These are phyloP conservation scores for Linaria vulgaris DNA, from an alignment of 257 asterid genomes.

Conservation along the genomic window DNA sequence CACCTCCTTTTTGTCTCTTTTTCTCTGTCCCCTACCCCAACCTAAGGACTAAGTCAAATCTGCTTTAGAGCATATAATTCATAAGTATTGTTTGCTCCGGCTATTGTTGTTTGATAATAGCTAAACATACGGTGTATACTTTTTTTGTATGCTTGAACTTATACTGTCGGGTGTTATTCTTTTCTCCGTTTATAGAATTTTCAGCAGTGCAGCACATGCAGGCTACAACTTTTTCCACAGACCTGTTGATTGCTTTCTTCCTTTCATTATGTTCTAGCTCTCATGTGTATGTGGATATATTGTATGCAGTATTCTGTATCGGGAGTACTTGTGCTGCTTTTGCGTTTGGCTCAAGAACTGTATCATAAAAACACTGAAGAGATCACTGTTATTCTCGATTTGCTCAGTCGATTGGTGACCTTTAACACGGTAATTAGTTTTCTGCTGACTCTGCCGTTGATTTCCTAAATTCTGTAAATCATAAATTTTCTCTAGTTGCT, in stretches of 20 bases:
- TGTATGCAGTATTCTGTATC: conserved; percentile 69
- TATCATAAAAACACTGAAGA: conserved; percentile 54
- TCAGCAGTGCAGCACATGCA: conserved; percentile 10
- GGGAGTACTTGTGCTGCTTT: conserved; percentile 74
- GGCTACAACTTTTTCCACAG: not conserved
- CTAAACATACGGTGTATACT: not conserved
- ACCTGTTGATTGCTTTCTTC: conserved; percentile 6
- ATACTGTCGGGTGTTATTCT: not conserved
- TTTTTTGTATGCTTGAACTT: not conserved
- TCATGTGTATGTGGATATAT: conserved; percentile 20
- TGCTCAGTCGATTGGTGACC: conserved; percentile 74
- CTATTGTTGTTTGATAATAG: not conserved
- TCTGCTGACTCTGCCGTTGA: conserved; percentile 14
- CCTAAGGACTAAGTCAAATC: too few species aligned
- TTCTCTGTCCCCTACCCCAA: not conserved
- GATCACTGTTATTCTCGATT: conserved; percentile 57
- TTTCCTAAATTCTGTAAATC: not conserved
- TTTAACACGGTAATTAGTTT: conserved; percentile 61
- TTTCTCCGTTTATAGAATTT: conserved; percentile 3
- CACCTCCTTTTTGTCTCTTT: not conserved
- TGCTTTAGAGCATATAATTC: not conserved
- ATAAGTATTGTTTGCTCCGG: conserved; percentile 1
- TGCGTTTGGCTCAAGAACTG: conserved; percentile 68
- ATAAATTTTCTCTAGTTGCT: too few species aligned
- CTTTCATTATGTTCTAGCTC: conserved; percentile 3